phyloP scores from a whole-genome alignment of 1,284 basidiomycete genomes.

The Ceratobasidium sp. region DNA sequence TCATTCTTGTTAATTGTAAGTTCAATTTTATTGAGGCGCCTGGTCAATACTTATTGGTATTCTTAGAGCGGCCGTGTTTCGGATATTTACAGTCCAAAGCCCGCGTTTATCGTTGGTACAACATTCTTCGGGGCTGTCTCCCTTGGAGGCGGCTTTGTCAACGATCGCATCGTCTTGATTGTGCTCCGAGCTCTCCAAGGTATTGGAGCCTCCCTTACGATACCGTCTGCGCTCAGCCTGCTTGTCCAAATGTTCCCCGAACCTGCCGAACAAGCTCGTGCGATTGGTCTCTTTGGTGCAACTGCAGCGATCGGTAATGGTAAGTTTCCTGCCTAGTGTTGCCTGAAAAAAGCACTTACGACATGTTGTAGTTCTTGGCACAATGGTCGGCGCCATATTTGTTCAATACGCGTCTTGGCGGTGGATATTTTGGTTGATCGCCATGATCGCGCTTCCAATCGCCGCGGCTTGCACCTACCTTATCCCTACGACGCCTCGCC shows the following conservation, averaged over 20 bases:
- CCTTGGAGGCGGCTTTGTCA: no score
- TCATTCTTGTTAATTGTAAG: constrained; percentile 36
- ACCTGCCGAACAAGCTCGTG: no score
- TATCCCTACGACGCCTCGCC: constrained; percentile 51
- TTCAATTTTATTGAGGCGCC: background rate
- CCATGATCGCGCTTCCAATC: constrained; percentile 57
- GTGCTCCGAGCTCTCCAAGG: no score
- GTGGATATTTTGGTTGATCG: constrained; percentile 63
- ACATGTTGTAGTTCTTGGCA: constrained; percentile 53
- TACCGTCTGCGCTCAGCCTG: no score
- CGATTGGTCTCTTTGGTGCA: constrained; percentile 60
- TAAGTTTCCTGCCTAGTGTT: constrained; percentile 49
- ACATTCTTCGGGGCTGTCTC: constrained; percentile 38
- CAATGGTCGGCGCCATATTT: no score
- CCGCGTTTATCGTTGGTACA: constrained; percentile 36
- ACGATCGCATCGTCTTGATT: no score
- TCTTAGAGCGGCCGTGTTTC: constrained; percentile 39
- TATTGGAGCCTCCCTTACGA: no score
- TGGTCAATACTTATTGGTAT: background rate
- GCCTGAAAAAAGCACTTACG: constrained; percentile 50
- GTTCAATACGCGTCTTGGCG: constrained; percentile 58
- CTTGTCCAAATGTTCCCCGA: no score
- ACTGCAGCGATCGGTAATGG: constrained; percentile 62
- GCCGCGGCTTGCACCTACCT: constrained; percentile 55
- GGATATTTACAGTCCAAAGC: constrained; percentile 44